These are phyloP conservation scores for Pseudofabraea citricarpa DNA, from an alignment of 2,329 filamentous ascomycete species.

Conservation along the genomic window DNA sequence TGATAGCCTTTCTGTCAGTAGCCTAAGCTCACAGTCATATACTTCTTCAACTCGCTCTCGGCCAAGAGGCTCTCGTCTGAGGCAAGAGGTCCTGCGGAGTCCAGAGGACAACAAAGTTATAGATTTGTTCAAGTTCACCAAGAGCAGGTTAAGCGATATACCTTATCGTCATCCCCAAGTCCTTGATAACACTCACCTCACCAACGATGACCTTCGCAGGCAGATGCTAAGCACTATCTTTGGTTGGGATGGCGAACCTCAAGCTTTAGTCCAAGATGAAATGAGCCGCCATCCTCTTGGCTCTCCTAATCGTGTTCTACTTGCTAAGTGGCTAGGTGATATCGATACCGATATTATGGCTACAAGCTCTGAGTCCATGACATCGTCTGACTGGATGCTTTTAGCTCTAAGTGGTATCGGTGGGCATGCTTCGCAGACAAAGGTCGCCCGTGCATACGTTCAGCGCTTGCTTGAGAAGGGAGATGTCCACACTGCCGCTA, in stretches of 20 bases:
- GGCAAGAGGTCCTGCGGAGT: slow-evolving; percentile 75
- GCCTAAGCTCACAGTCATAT: slow-evolving; percentile 36
- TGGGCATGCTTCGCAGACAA: slow-evolving; percentile 72
- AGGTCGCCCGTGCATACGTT: slow-evolving; percentile 84
- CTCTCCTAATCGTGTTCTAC: slow-evolving; percentile 73
- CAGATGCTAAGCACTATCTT: slow-evolving; percentile 96
- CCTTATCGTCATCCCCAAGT: slow-evolving; percentile 68
- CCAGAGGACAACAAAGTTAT: slow-evolving; percentile 67
- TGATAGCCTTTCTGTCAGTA: slow-evolving; percentile 55
- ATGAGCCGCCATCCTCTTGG: slow-evolving; percentile 67
- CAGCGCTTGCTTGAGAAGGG: slow-evolving; percentile 85
- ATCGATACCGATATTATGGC: slow-evolving; percentile 77
- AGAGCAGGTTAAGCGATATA: slow-evolving; percentile 75
- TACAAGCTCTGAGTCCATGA: slow-evolving; percentile 79
- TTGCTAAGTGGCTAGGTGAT: slow-evolving; percentile 91
- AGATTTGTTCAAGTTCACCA: slow-evolving; percentile 84
- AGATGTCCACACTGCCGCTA: slow-evolving; percentile 87
- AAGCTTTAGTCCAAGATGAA: slow-evolving; percentile 80
- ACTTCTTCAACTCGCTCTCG: slow-evolving; percentile 41
- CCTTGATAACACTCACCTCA: slow-evolving; percentile 53
- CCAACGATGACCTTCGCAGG: slow-evolving; percentile 73
- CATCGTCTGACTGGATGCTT: slow-evolving; percentile 94
- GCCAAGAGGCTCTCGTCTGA: slow-evolving; percentile 58
- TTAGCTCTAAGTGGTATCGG: slow-evolving; percentile 87
- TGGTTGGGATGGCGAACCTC: slow-evolving; percentile 84